Conservation (phyloP, 441 rosid species). For the Mallotus japonicus region DNA sequence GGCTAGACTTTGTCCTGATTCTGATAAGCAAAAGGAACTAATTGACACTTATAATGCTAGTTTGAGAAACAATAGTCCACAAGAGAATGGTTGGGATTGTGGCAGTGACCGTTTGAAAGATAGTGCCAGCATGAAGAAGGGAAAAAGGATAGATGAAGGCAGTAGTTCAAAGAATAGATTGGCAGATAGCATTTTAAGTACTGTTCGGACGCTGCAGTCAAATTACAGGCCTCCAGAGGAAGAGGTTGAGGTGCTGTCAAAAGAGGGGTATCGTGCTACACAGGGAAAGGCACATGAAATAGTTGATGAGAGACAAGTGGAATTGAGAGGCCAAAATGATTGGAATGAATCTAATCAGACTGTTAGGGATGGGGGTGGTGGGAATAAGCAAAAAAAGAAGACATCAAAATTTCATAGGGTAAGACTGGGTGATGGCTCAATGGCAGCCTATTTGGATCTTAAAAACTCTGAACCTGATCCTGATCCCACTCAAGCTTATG, state of each 20-base stretch:
- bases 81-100: conserved; percentile 40
- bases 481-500: conserved; percentile 32
- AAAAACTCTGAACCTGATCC: conserved; percentile 40
- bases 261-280: conserved; percentile 56
- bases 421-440: conserved; percentile 79
- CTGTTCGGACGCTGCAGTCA: conserved; percentile 57
- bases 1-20: conserved; percentile 86
- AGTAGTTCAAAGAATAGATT: conserved; percentile 32
- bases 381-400: conserved; percentile 66
- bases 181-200: conserved; percentile 57
- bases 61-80: conserved; percentile 30
- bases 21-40: conserved; percentile 80
- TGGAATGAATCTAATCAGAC: conserved; percentile 33
- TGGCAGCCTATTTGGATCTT: conserved; percentile 50
- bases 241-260: conserved; percentile 51
- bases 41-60: conserved; percentile 59
- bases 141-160: conserved; percentile 44
- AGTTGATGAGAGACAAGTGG: conserved; percentile 33
- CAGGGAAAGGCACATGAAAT: conserved; percentile 41
- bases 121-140: conserved; percentile 44
- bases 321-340: conserved; percentile 27
- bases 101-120: conserved; percentile 33
- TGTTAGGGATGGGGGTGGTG: conserved; percentile 36
- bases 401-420: conserved; percentile 70
- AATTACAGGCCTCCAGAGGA: conserved; percentile 43